Percentiles rank a stretch among this genome's conserved stretches.
Evolutionary conservation across 257 asterid genomes (phyloP).

Genomic region (Voacanga thouarsii): DNA sequence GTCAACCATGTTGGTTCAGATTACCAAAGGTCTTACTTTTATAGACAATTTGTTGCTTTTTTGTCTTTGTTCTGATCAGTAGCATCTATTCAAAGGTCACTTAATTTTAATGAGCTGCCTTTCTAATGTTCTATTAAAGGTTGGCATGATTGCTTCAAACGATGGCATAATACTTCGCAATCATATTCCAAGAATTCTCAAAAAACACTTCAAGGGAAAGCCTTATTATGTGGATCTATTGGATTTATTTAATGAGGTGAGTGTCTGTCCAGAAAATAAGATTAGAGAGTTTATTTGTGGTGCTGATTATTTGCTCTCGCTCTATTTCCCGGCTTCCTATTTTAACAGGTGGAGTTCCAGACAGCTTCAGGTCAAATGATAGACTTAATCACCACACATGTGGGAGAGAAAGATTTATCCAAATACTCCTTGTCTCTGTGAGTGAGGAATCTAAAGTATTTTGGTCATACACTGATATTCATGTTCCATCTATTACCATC

Average conservation of each 20-base stretch:
- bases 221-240: slow-evolving; percentile 81
- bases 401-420: slow-evolving; percentile 85
- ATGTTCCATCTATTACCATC: not conserved
- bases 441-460: slow-evolving; percentile 31
- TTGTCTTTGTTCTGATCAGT: slow-evolving; percentile 10
- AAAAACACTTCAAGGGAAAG: slow-evolving; percentile 79
- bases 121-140: slow-evolving; percentile 37
- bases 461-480: not conserved
- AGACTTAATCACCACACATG: slow-evolving; percentile 82
- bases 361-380: slow-evolving; percentile 95
- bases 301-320: not conserved
- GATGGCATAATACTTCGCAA: slow-evolving; percentile 88
- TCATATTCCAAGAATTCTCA: slow-evolving; percentile 87
- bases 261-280: not conserved
- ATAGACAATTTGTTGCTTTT: slow-evolving; percentile 15
- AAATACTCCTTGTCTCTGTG: slow-evolving; percentile 79
- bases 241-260: slow-evolving; percentile 90
- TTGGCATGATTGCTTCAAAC: slow-evolving; percentile 86
- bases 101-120: slow-evolving; percentile 1
- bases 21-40: slow-evolving; percentile 58
- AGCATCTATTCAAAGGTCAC: not conserved
- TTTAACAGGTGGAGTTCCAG: slow-evolving; percentile 41
- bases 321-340: not conserved
- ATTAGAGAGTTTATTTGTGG: not conserved
- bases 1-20: slow-evolving; percentile 93